A percentile compares a stretch with the other conserved stretches of the same genome.
These are phyloP conservation scores for Gardenia jasminoides DNA, from an alignment of 257 asterid genomes.

Conservation along the genomic window DNA sequence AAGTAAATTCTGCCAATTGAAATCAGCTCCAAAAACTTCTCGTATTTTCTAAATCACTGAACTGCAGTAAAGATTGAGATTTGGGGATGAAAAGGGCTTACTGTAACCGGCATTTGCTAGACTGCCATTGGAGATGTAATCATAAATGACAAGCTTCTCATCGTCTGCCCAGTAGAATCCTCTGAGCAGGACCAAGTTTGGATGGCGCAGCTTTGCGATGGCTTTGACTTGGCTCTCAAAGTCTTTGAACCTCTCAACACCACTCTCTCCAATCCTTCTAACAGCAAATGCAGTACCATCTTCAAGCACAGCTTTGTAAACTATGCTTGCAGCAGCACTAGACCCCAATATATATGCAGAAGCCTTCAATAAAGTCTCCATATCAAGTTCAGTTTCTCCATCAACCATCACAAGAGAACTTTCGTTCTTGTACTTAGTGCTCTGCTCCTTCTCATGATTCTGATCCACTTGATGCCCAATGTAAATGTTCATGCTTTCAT, in stretches of 20 bases:
- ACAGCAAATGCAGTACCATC: slow-evolving; percentile 80
- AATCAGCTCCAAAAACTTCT: neutral
- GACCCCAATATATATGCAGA: slow-evolving; percentile 90
- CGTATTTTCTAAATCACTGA: neutral
- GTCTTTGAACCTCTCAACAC: slow-evolving; percentile 51
- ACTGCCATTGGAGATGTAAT: slow-evolving; percentile 84
- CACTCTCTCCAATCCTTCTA: slow-evolving; percentile 77
- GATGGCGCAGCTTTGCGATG: slow-evolving; percentile 67
- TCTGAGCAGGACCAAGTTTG: slow-evolving; percentile 62
- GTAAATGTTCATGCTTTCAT: slow-evolving; percentile 26
- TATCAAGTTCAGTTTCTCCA: slow-evolving; percentile 61
- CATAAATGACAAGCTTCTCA: slow-evolving; percentile 83
- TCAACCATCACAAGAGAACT: slow-evolving; percentile 74
- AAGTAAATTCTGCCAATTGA: neutral
- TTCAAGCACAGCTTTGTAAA: slow-evolving; percentile 82
- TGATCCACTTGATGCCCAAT: slow-evolving; percentile 21
- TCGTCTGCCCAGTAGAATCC: slow-evolving; percentile 91
- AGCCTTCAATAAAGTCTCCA: slow-evolving; percentile 72
- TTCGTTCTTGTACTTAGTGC: slow-evolving; percentile 24
- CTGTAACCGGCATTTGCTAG: slow-evolving; percentile 81
- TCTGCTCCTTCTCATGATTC: slow-evolving; percentile 4
- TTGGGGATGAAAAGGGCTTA: slow-evolving; percentile 36
- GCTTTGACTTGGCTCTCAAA: slow-evolving; percentile 65
- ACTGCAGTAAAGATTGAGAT: neutral
- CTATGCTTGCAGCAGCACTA: slow-evolving; percentile 53